Base-by-base conservation (phyloP, 164 flowering plant genomes). In the Amborella trichopoda region DNA sequence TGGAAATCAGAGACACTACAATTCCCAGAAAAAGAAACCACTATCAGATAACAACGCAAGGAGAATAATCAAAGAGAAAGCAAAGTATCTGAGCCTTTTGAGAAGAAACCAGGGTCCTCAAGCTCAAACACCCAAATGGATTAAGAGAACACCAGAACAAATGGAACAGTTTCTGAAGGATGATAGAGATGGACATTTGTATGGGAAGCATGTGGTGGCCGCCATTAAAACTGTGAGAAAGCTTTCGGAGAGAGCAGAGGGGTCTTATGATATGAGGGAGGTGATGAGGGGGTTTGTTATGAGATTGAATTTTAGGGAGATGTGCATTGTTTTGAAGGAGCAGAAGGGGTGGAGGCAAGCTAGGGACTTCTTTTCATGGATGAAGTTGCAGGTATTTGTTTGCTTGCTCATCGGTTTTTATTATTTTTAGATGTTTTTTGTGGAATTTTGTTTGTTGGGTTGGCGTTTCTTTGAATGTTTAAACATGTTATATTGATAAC, bases 301-400 rank as follows among this genome's bases (percentile, higher is more conserved):
- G 10, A 83, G 74, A 68, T 59, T 91, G 42, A 80, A 64, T 23
- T 91, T 80, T 34, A 68, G 73, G 44, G 98, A 91, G 59, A 86
- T 91, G 98, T 83, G 96, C 61, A 61, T 75, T 25, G 98, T 91
- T 37, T 63, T 91, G 70, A 87, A 78, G 76, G 98, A 86, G 74
- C 96, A 80, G 65, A 81, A 59, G 60, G 77, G 83, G 42, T 91
- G 96, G 98, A 57, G 83, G 20, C 90, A 81, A 66, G 90, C 62
- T 9, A 57, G 81, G 42, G 93, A 86, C 49, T 83, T 86, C 62
- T 91, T 91, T 45, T 63, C 50, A 25, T 91, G 98, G 98, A 91
- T 91, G 98, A 91, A 90, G 59, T 65, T 86, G 73, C 98, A 90
- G 98, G 95, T 86, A 23, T 20, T 21, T 25, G 40, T n/a, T n/a